Evolutionary conservation across 768 basidiomycete genomes (phyloP), one percentile per base, ranked within the genome.

Genomic region (Boletus vinaceobasis): DNA sequence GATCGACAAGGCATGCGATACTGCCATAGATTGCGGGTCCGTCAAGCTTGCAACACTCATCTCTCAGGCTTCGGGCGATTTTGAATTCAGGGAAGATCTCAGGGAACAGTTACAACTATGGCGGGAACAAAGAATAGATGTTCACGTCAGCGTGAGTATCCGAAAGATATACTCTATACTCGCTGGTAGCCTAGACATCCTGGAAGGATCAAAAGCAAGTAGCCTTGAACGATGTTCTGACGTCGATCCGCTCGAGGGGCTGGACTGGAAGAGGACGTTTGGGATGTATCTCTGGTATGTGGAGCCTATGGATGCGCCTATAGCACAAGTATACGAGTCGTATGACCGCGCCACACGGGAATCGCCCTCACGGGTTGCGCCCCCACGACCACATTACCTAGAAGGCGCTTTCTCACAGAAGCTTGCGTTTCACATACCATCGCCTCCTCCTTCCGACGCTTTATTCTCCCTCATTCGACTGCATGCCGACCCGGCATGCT

Each of bases 211-310:
- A 47, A 77, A 72, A 56, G 80, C 80, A 3, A 75, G 75, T 27
- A 82, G 80, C 17, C 61, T 79, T 23, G 76, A 78, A 59, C 81
- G 80, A 43, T 78, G 77, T 65, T 67, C 75, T 13, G 84, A 87
- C 52, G 65, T 91, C 27, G 74, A 82, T 52, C 75, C 97, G 5
- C 76, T 84, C 17, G 75, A 85, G 49, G 88, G 83, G 0, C 71
- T 98, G 50, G 95, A 97, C 67, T 99, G 97, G 97, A 95, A 93
- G 69, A 84, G 93, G 19, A 86, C 87, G 1, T 90, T 98, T 66
- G 97, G 92, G 3, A 73, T 98, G 42, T 86, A 87, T 57, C 73
- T 98, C 32, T 99, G 97, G 97, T 98, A 86, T 68, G 85, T 84
- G 1, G 79, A 86, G 40, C 78, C 83, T 3, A 77, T 92, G 60